Percentiles rank a stretch among this genome's conserved stretches.
phyloP scores from a whole-genome alignment of 2,329 filamentous ascomycete species.

The Juglanconis sp. region DNA sequence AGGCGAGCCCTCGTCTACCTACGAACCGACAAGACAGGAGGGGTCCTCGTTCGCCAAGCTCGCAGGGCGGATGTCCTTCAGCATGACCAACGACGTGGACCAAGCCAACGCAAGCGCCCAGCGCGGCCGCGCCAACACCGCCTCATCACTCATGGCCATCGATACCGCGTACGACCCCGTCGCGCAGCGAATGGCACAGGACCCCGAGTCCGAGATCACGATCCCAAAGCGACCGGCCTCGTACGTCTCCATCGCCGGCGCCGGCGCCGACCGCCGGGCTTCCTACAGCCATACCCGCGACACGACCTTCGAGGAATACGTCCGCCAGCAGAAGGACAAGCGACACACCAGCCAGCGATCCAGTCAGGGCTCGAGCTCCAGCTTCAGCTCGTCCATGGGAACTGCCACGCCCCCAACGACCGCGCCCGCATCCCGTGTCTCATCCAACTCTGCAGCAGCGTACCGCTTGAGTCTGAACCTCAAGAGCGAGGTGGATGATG shows the following conservation, averaged over 20 bases:
- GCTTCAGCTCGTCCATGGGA: background rate
- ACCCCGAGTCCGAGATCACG: background rate
- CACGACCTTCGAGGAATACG: slow-evolving; percentile 26
- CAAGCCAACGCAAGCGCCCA: background rate
- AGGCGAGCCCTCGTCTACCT: slow-evolving; percentile 8
- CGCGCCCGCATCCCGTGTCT: slow-evolving; percentile 12
- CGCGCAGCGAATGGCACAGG: background rate
- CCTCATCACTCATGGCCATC: slow-evolving; percentile 13
- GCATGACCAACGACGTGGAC: slow-evolving; percentile 5
- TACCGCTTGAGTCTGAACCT: slow-evolving; percentile 16
- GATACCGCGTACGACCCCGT: slow-evolving; percentile 10
- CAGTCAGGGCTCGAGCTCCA: slow-evolving; percentile 3
- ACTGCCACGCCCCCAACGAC: background rate
- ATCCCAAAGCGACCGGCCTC: slow-evolving; percentile 9
- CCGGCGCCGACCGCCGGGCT: slow-evolving; percentile 5
- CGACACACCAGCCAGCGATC: slow-evolving; percentile 1
- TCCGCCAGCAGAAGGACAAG: slow-evolving; percentile 12
- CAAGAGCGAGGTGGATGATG: slow-evolving; percentile 29
- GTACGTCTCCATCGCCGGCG: slow-evolving; percentile 10
- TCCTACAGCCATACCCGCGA: slow-evolving; percentile 27
- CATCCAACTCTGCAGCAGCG: slow-evolving; percentile 1
- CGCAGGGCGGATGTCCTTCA: slow-evolving; percentile 12
- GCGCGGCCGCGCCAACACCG: slow-evolving; percentile 11
- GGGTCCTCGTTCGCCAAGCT: slow-evolving; percentile 14
- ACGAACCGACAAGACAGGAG: background rate